These are phyloP conservation scores for Herpotrichia juniperi DNA, from an alignment of 2,329 filamentous ascomycete genomes.

Conservation along the genomic window DNA sequence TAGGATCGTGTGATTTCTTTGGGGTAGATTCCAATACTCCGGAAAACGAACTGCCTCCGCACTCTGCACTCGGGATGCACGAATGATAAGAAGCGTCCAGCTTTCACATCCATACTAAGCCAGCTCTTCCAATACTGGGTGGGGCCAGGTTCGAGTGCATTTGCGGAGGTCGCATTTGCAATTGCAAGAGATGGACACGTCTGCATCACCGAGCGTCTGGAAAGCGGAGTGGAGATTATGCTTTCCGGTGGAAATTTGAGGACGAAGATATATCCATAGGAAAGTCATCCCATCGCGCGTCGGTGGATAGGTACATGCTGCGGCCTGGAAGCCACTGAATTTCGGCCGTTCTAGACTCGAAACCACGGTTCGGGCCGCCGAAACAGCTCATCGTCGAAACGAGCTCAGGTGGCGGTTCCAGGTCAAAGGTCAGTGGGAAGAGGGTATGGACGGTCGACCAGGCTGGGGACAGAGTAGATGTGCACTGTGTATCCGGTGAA, in stretches of 20 bases:
- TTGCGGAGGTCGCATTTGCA: not conserved
- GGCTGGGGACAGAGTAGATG: not conserved
- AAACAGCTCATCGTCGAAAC: not conserved
- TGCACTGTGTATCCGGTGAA: not conserved
- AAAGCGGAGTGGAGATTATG: not conserved
- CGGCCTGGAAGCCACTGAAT: not conserved
- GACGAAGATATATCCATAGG: not conserved
- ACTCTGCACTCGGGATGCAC: too few species aligned
- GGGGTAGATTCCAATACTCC: too few species aligned
- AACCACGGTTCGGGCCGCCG: constrained; percentile 2
- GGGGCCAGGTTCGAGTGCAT: too few species aligned
- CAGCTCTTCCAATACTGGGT: too few species aligned
- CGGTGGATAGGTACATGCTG: not conserved
- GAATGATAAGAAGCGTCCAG: too few species aligned
- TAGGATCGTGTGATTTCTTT: not conserved
- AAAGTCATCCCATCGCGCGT: not conserved
- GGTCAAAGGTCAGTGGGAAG: not conserved
- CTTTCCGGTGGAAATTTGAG: too few species aligned
- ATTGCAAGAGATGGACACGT: not conserved
- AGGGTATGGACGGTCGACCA: not conserved
- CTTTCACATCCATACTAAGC: too few species aligned
- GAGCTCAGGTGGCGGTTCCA: not conserved
- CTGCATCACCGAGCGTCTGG: not conserved
- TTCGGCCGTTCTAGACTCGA: constrained; percentile 2
- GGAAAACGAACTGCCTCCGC: not conserved